Conservation (phyloP, 192 early-diverging fungal genomes). For the Backusella circina region DNA sequence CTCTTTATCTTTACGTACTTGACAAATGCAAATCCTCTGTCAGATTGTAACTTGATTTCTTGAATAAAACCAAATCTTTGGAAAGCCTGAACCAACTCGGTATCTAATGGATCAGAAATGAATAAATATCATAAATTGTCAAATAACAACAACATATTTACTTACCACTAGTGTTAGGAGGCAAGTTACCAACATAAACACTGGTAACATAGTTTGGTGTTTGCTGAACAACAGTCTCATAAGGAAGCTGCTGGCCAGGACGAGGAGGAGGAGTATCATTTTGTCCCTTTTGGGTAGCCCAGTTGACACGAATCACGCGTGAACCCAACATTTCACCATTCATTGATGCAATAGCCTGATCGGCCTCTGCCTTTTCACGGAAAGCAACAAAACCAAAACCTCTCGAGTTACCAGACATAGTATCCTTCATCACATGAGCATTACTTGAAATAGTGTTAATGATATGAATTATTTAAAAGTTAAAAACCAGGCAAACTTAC, state of each 20-base stretch:
- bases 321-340: conserved; percentile 86
- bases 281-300: conserved; percentile 80
- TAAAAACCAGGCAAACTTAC: conserved; percentile 51
- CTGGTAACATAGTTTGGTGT: conserved; percentile 81
- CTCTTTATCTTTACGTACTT: conserved; percentile 54
- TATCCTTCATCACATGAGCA: conserved; percentile 92
- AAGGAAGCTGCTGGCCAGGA: conserved; percentile 31
- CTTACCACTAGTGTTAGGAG: conserved; percentile 73
- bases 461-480: no score
- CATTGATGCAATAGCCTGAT: conserved; percentile 80
- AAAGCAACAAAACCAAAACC: conserved; percentile 92
- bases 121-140: no score
- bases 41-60: conserved; percentile 79
- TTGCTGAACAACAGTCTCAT: conserved; percentile 69
- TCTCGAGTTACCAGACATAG: conserved; percentile 80
- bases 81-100: conserved; percentile 41
- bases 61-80: conserved; percentile 71
- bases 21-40: conserved; percentile 87
- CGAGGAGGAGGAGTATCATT: conserved; percentile 7
- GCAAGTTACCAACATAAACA: conserved; percentile 86
- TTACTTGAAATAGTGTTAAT: no score
- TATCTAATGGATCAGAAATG: background rate
- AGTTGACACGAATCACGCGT: conserved; percentile 84
- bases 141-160: no score
- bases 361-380: conserved; percentile 82